phyloP scores from a whole-genome alignment of 257 asterid genomes.

The Nicotiana tomentosiformis region DNA sequence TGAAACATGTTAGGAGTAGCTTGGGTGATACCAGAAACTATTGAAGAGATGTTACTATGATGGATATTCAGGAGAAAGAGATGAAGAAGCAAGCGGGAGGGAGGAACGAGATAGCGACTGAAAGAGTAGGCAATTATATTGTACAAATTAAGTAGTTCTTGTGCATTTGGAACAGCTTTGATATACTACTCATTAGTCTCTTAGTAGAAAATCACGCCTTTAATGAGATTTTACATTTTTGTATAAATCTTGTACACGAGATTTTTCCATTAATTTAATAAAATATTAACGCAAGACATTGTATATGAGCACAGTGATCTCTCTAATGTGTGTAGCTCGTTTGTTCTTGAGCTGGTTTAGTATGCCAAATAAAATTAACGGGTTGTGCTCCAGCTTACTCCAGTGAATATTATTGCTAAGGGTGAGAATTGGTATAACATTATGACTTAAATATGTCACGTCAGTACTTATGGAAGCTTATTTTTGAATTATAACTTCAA shows the following conservation, averaged over 20 bases:
- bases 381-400: neutral
- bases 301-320: neutral
- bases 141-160: neutral
- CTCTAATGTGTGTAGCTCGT: neutral
- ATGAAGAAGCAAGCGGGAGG: neutral
- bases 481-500: neutral
- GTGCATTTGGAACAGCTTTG: neutral
- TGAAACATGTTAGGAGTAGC: conserved; percentile 3
- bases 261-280: neutral
- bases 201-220: neutral
- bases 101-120: neutral
- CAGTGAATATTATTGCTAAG: neutral
- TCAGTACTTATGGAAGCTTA: neutral
- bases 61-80: neutral
- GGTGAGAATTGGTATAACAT: neutral
- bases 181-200: neutral
- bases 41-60: conserved; percentile 4
- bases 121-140: neutral
- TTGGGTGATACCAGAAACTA: neutral
- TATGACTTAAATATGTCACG: neutral
- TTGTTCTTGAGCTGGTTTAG: too few relatives aligned
- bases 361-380: neutral
- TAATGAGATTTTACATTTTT: neutral
- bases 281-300: neutral
- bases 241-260: neutral